Percentiles rank a stretch among this genome's conserved stretches.
Evolutionary conservation across 192 early-diverging fungal species (phyloP).

Genomic region (Mortierella hygrophila): DNA sequence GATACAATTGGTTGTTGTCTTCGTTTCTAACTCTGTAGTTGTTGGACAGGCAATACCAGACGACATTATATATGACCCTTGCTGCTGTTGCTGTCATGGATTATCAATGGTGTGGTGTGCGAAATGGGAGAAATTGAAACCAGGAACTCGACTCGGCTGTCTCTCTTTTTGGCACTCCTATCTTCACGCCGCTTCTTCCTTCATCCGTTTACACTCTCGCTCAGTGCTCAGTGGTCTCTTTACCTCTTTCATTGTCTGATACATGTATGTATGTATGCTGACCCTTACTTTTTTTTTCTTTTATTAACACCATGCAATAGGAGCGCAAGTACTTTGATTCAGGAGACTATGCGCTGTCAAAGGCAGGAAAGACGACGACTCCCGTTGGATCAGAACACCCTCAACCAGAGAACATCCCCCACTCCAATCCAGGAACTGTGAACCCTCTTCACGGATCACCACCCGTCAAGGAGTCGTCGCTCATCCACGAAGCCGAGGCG

Average conservation of each 20-base stretch:
- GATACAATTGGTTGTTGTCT: background rate
- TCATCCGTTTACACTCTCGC: background rate
- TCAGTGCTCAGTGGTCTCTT: background rate
- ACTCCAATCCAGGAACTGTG: slow-evolving; percentile 73
- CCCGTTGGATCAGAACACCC: slow-evolving; percentile 92
- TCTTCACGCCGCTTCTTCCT: background rate
- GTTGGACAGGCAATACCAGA: background rate
- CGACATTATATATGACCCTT: too few species aligned
- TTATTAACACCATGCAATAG: slow-evolving; percentile 38
- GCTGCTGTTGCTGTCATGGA: too few species aligned
- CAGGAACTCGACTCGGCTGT: slow-evolving; percentile 6
- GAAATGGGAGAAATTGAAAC: background rate
- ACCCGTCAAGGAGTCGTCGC: slow-evolving; percentile 76
- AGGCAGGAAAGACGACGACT: slow-evolving; percentile 89
- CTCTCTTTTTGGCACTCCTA: slow-evolving; percentile 14
- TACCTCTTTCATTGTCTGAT: background rate
- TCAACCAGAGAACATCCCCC: slow-evolving; percentile 92
- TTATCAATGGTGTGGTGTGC: too few species aligned
- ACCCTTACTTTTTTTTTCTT: background rate
- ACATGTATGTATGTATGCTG: background rate
- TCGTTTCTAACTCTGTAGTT: background rate
- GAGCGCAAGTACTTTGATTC: slow-evolving; percentile 99
- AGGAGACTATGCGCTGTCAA: slow-evolving; percentile 96
- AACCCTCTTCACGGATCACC: slow-evolving; percentile 51
- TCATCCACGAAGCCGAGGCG: slow-evolving; percentile 66